Conservation (phyloP, 768 basidiomycete genomes). For the Tylopilus balloui region DNA sequence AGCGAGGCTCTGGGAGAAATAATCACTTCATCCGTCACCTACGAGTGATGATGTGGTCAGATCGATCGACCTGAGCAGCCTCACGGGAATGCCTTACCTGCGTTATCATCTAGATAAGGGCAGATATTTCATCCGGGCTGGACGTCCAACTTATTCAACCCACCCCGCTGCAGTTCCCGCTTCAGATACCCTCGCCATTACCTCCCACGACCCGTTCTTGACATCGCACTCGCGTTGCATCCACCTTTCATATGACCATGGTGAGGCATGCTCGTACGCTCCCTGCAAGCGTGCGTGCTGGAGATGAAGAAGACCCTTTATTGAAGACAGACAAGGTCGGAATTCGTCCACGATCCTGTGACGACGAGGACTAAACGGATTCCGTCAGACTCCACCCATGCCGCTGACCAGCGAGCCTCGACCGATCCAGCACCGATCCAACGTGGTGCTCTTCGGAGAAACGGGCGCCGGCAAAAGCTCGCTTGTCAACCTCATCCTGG, state of each 20-base stretch:
- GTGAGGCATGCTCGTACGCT: conserved; percentile 3
- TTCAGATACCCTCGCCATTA: not conserved
- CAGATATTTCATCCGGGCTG: conserved; percentile 8
- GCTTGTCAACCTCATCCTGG: conserved; percentile 38
- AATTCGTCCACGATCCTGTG: not conserved
- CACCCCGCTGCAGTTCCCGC: not conserved
- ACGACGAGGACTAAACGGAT: conserved; percentile 6
- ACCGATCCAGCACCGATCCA: conserved; percentile 13
- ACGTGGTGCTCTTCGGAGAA: conserved; percentile 30
- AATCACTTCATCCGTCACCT: not conserved
- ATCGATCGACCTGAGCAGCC: conserved; percentile 10
- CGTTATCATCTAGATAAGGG: not conserved
- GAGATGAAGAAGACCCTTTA: not conserved
- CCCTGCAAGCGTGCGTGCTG: not conserved
- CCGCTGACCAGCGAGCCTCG: conserved; percentile 10
- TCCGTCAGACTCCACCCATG: not conserved
- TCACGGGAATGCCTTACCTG: not conserved
- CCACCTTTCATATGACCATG: not conserved
- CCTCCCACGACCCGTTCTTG: not conserved
- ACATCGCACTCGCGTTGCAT: not conserved
- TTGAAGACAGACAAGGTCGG: conserved; percentile 13
- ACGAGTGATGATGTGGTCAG: conserved; percentile 1
- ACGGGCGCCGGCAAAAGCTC: conserved; percentile 38
- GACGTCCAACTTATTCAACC: not conserved
- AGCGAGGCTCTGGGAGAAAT: conserved; percentile 17